phyloP scores from a whole-genome alignment of 129 eudicot genomes.

The Deinandra increscens region DNA sequence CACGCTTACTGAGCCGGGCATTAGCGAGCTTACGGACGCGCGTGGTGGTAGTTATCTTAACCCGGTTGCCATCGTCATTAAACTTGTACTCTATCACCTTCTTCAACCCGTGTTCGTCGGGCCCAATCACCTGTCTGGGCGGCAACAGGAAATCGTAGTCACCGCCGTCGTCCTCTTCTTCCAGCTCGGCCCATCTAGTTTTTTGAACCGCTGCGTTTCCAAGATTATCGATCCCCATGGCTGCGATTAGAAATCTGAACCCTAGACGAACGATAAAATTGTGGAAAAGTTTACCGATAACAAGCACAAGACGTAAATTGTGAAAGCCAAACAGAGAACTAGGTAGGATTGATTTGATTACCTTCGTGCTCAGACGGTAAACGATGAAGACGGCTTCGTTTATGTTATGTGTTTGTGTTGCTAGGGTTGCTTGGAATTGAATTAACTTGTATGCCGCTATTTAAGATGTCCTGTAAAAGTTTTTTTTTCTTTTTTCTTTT shows the following conservation, averaged over 20 bases:
- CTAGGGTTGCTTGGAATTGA: too few relatives aligned
- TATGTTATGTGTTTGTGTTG: too few relatives aligned
- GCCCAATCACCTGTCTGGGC: conserved; percentile 68
- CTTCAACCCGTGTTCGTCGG: conserved; percentile 75
- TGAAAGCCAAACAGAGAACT: background rate
- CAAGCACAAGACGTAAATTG: background rate
- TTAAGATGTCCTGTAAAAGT: too few relatives aligned
- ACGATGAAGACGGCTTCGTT: too few relatives aligned
- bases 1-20: conserved; percentile 73
- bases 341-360: too few relatives aligned
- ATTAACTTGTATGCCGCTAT: too few relatives aligned
- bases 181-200: conserved; percentile 83
- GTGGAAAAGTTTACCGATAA: background rate
- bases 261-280: background rate
- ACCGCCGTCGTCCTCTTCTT: conserved; percentile 77
- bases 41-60: conserved; percentile 76
- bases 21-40: conserved; percentile 76
- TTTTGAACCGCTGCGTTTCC: conserved; percentile 15
- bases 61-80: conserved; percentile 69
- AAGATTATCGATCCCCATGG: conserved; percentile 8
- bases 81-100: conserved; percentile 68
- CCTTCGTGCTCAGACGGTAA: too few relatives aligned
- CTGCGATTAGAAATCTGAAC: background rate
- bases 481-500: too few relatives aligned
- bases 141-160: conserved; percentile 71